Base-by-base conservation (phyloP, 345 rosid genomes). In the Ceriops zippeliana region DNA sequence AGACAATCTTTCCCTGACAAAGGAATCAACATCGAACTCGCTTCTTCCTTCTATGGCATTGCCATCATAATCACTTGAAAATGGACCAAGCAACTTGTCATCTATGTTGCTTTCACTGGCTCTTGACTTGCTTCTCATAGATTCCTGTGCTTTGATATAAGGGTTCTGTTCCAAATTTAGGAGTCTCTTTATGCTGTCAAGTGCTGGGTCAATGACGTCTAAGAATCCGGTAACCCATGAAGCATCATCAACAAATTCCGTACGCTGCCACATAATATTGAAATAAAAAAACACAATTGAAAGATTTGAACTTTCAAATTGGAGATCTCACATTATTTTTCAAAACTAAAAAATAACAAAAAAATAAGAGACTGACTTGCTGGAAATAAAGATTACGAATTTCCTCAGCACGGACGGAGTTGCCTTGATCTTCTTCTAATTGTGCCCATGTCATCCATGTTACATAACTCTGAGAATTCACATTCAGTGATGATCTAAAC, bases 381-480 rank as follows among this genome's bases (percentile, higher is more conserved):
- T 88, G 97, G 86, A 89, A 95, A 71, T 91, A 95, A 61, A 89
- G 89, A 80, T 89, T 75, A 6, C 96, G 96, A 26, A 95, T 95
- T 76, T 95, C 97, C 81, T 95, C 99, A 47, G 99, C 96, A 2
- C 99, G 96, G 57, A 85, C 84, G 4, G 89, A 51, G 65, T 95
- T 91, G 62, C 99, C 99, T 80, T 95, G 96, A 65, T 87, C 93
- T 70, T 95, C 99, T 87, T 95, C 99, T 72, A 95, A 73, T 58
- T 87, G 72, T 72, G 96, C 99, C 99, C 96, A 95, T 68, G 97
- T 91, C 97, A 89, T 88, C 99, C 99, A 95, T 66, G 99, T 91
- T 65, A 95, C 78, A 53, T 87, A 95, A 74, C 97, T 91, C 81
- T 89, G 96, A 64, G 97, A 89, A 76, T 89, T 89, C 62, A 91